Evolutionary conservation across 129 eudicot genomes (phyloP).

Genomic region (Escallonia rubra): DNA sequence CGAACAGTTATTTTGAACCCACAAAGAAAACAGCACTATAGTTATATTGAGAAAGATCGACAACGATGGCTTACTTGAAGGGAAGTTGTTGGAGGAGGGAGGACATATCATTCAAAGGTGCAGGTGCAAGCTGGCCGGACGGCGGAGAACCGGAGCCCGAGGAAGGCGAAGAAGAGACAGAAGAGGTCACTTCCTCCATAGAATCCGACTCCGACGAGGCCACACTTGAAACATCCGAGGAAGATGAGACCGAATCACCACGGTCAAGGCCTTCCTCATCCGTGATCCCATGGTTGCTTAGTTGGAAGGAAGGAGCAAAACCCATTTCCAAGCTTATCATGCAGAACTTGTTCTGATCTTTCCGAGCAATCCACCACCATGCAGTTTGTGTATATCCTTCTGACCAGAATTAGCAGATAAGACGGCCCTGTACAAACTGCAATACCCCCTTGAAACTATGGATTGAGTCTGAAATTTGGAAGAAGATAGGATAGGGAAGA

Average conservation of each 20-base stretch:
- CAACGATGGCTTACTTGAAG: slow-evolving; percentile 42
- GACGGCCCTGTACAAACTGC: too few species aligned
- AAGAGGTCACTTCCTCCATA: slow-evolving; percentile 21
- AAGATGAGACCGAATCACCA: slow-evolving; percentile 17
- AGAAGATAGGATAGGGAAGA: background rate
- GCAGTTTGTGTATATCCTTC: background rate
- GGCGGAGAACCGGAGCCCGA: slow-evolving; percentile 2
- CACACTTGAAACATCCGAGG: slow-evolving; percentile 26
- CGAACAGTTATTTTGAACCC: too few species aligned
- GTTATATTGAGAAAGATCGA: background rate
- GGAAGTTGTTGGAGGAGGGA: slow-evolving; percentile 68
- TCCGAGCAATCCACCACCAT: slow-evolving; percentile 12
- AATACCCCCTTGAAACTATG: background rate
- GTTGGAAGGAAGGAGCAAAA: slow-evolving; percentile 36
- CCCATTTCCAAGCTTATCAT: slow-evolving; percentile 34
- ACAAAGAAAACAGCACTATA: too few species aligned
- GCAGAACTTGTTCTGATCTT: background rate
- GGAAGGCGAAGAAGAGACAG: slow-evolving; percentile 13
- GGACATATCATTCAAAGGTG: slow-evolving; percentile 52
- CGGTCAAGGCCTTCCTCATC: slow-evolving; percentile 19
- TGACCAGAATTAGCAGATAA: background rate
- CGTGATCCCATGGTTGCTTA: slow-evolving; percentile 34
- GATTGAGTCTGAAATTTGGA: background rate
- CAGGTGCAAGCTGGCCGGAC: background rate
- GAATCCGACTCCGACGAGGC: slow-evolving; percentile 42